Conservation (phyloP, 2,329 filamentous ascomycete genomes). For the Colletotrichum lentis region DNA sequence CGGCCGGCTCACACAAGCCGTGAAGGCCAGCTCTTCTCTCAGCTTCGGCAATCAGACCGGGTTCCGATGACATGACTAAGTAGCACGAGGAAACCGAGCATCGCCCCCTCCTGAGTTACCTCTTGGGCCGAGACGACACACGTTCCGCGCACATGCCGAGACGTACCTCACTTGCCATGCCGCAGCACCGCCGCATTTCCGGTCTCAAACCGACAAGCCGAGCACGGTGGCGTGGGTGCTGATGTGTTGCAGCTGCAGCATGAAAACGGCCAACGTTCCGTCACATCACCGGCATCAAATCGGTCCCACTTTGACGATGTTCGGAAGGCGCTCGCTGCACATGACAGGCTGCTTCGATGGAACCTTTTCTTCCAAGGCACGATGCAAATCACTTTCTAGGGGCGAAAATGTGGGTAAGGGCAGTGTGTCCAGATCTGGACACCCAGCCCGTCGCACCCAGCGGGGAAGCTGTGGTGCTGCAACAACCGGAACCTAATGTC, state of each 20-base stretch:
- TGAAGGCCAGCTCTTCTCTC: constrained; percentile 19
- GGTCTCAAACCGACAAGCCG: constrained; percentile 21
- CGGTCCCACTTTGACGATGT: constrained; percentile 15
- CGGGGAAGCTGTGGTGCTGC: constrained; percentile 2
- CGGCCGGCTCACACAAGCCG: constrained; percentile 27
- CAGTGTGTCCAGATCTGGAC: constrained; percentile 8
- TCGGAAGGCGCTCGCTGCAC: constrained; percentile 22
- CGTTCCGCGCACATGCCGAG: constrained; percentile 21
- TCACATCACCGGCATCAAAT: constrained; percentile 27
- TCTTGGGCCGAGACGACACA: constrained; percentile 10
- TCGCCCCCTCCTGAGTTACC: background rate
- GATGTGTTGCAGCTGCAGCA: constrained; percentile 26
- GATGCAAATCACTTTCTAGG: constrained; percentile 14
- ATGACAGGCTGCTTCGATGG: constrained; percentile 29
- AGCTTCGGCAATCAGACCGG: constrained; percentile 24
- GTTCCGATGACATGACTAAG: constrained; percentile 23
- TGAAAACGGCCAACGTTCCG: constrained; percentile 35
- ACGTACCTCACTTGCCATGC: constrained; percentile 15
- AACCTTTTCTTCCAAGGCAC: constrained; percentile 16
- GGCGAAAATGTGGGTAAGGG: constrained; percentile 7
- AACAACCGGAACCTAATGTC: constrained; percentile 8
- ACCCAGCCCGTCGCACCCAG: constrained; percentile 11
- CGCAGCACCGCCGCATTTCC: constrained; percentile 27
- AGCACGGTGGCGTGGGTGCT: constrained; percentile 24
- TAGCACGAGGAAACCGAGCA: constrained; percentile 24